Evolutionary conservation across 2,329 filamentous ascomycete species (phyloP), one percentile per base, ranked within the genome.

Genomic region (Talaromyces piceae): DNA sequence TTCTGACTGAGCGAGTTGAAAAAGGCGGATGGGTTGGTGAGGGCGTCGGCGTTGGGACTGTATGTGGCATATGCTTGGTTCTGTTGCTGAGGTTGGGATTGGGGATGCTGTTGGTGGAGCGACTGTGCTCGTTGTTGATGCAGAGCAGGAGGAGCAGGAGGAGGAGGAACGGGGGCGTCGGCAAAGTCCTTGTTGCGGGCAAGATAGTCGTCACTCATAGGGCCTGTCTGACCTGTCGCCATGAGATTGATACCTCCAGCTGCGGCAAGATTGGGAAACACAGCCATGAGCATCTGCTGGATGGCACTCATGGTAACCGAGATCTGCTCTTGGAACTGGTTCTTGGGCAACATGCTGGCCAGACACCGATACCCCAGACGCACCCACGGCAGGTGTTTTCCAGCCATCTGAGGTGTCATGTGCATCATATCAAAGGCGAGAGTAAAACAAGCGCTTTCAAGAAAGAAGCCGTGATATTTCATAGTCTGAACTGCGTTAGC

Each of bases 391-490:
- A 75, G 59, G 49, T 72, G 70, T 3, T 61, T 60, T n/a, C 65
- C 51, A 2, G 69, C 65, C 2, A 64, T 59, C 43, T 61, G 59
- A 18, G 66, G 61, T 5, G 33, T 51, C 11, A 70, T 67, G 27
- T 73, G 70, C 16, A 75, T 60, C 44, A 75, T 62, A 45, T 75
- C 71, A 43, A 73, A 73, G 7, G 71, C 67, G 3, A 75, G 52
- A 3, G 67, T 67, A 45, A 73, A 73, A 9, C 63, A 64, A 11
- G 70, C 69, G 26, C 70, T 73, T 28, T 69, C 65, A 8, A 74
- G 59, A 45, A 75, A 74, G 45, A 72, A 74, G 4, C 63, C 69
- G 23, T 74, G 71, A 23, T 74, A 75, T 30, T 70, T 71, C 3
- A 74, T 59, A 60, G 72, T 67, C 72, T 75, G 20, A 5, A 2